phyloP scores from a whole-genome alignment of 345 rosid genomes.

The Theobroma cacao region DNA sequence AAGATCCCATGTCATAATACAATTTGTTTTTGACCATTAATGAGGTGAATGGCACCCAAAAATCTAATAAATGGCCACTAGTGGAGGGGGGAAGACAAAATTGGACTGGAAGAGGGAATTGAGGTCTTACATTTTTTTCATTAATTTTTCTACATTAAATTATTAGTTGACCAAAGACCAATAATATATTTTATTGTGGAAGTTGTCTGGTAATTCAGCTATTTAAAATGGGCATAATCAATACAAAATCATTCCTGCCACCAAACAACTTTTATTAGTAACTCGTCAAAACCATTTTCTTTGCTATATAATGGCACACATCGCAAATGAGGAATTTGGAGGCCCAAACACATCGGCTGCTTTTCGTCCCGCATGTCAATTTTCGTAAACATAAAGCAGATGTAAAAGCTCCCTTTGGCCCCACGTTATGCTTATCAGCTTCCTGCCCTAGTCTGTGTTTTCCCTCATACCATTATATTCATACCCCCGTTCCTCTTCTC shows the following conservation, averaged over 20 bases:
- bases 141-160: not conserved
- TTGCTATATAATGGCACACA: too few species aligned
- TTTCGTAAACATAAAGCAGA: slow-evolving; percentile 6
- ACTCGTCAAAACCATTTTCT: too few species aligned
- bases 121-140: not conserved
- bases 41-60: not conserved
- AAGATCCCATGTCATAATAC: not conserved
- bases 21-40: not conserved
- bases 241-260: not conserved
- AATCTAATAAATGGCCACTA: not conserved
- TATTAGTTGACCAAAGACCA: not conserved
- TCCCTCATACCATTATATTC: not conserved
- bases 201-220: not conserved
- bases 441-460: not conserved
- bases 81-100: not conserved
- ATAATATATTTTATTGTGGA: not conserved
- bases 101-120: too few species aligned
- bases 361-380: slow-evolving; percentile 8
- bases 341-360: slow-evolving; percentile 10
- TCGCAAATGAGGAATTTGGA: slow-evolving; percentile 8
- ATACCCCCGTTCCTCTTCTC: not conserved
- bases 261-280: not conserved
- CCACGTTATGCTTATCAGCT: slow-evolving; percentile 30
- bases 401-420: slow-evolving; percentile 8
- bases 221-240: not conserved